Evolutionary conservation across 2,329 filamentous ascomycete species (phyloP).

Genomic region (Aspergillus sp.): DNA sequence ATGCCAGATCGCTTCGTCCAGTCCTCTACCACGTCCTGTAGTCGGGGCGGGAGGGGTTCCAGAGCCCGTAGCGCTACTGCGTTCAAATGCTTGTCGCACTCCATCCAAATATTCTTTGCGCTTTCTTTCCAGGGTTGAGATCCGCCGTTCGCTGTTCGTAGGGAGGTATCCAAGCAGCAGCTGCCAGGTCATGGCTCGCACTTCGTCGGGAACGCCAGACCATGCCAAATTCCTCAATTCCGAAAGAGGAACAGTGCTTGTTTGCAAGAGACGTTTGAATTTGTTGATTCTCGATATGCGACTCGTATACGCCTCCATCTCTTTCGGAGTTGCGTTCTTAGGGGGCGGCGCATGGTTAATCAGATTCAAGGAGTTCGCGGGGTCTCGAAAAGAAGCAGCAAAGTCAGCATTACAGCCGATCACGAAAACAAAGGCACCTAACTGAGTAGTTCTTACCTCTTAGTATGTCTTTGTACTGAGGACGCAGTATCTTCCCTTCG

Average conservation of each 20-base stretch:
- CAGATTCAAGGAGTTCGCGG: conserved; percentile 90
- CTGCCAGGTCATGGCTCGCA: conserved; percentile 99
- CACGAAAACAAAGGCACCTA: neutral
- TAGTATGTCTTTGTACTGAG: conserved; percentile 96
- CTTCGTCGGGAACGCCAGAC: conserved; percentile 92
- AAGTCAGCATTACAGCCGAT: neutral
- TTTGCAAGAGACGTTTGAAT: conserved; percentile 93
- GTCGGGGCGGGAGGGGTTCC: conserved; percentile 41
- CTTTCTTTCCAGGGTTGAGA: conserved; percentile 87
- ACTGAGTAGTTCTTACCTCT: conserved; percentile 50
- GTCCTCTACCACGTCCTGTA: conserved; percentile 64
- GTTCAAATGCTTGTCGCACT: conserved; percentile 67
- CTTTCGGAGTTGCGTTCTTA: conserved; percentile 73
- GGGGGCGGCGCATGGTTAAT: conserved; percentile 82
- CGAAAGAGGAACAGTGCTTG: conserved; percentile 80
- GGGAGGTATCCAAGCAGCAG: conserved; percentile 91
- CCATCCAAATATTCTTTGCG: conserved; percentile 95
- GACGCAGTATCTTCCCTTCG: conserved; percentile 91
- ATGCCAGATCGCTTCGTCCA: conserved; percentile 98
- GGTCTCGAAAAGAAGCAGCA: conserved; percentile 48
- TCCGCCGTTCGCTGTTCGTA: conserved; percentile 90
- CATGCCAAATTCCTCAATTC: conserved; percentile 85
- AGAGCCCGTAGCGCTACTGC: conserved; percentile 47
- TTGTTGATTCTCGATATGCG: conserved; percentile 95
- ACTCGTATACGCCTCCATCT: conserved; percentile 80